Conservation (phyloP, 2,329 filamentous ascomycete species). For the Sphaerulina vaccinii region DNA sequence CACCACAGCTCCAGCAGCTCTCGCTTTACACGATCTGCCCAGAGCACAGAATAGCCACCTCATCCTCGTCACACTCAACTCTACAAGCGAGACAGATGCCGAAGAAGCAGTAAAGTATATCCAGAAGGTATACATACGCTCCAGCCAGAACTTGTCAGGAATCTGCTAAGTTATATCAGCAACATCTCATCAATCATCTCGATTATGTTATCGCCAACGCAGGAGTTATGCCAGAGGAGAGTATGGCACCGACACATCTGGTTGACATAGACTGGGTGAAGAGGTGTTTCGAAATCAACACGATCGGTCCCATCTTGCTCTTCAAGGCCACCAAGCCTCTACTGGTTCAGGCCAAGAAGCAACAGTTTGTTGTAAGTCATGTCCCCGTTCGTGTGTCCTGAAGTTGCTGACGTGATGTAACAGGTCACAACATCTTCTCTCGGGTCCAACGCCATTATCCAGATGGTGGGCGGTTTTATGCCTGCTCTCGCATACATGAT, state of each 20-base stretch:
- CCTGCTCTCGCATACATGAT: background rate
- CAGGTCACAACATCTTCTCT: background rate
- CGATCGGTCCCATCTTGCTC: slow-evolving; percentile 3
- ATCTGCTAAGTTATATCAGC: background rate
- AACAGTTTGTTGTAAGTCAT: background rate
- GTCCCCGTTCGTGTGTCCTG: background rate
- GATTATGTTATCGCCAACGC: slow-evolving; percentile 14
- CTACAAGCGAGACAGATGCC: background rate
- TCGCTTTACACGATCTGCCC: background rate
- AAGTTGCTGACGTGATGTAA: background rate
- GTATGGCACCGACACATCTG: background rate
- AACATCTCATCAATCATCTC: background rate
- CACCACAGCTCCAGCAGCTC: background rate
- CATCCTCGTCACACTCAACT: slow-evolving; percentile 5
- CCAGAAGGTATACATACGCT: background rate
- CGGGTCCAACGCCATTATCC: background rate
- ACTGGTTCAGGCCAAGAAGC: background rate
- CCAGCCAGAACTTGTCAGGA: no score
- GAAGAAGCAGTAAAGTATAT: background rate
- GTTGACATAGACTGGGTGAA: background rate
- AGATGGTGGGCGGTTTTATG: background rate
- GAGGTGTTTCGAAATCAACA: slow-evolving; percentile 3
- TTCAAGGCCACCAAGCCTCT: slow-evolving; percentile 3
- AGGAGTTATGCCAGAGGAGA: background rate
- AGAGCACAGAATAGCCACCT: background rate